Evolutionary conservation across 2,329 filamentous ascomycete species (phyloP).

Genomic region (Beauveria asiatica): DNA sequence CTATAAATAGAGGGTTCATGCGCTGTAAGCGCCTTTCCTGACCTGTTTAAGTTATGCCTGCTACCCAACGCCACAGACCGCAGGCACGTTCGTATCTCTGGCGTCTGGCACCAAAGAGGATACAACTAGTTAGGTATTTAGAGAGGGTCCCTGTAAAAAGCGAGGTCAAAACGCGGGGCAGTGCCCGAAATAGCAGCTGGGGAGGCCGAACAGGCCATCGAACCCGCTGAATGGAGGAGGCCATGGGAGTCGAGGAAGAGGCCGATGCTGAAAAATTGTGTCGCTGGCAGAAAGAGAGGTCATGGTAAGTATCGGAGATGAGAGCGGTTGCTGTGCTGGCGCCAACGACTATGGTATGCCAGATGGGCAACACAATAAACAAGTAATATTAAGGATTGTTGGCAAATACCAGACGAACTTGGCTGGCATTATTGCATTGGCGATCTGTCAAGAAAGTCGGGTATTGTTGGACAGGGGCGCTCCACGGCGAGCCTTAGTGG

Average conservation of each 20-base stretch:
- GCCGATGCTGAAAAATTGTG: background rate
- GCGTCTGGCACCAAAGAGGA: background rate
- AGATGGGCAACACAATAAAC: background rate
- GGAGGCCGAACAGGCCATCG: background rate
- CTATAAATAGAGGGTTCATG: slow-evolving; percentile 4
- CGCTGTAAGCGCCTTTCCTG: background rate
- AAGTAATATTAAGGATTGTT: background rate
- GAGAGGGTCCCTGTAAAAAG: background rate
- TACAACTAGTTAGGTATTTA: no score
- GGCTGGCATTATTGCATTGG: background rate
- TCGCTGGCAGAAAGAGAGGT: background rate
- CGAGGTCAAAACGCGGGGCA: slow-evolving; percentile 1
- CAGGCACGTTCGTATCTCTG: background rate
- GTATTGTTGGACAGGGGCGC: background rate
- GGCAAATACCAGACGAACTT: slow-evolving; percentile 1
- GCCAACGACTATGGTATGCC: background rate
- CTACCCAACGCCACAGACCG: background rate
- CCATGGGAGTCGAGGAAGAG: background rate
- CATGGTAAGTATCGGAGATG: background rate
- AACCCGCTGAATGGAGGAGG: background rate
- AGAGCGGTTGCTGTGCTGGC: background rate
- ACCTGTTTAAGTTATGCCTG: background rate
- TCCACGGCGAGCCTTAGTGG: slow-evolving; percentile 1
- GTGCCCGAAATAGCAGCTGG: slow-evolving; percentile 6
- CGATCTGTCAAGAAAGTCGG: background rate